Evolutionary conservation across 164 flowering plant genomes (phyloP), one percentile per base, ranked within the genome.

Genomic region (Dillenia turbinata): DNA sequence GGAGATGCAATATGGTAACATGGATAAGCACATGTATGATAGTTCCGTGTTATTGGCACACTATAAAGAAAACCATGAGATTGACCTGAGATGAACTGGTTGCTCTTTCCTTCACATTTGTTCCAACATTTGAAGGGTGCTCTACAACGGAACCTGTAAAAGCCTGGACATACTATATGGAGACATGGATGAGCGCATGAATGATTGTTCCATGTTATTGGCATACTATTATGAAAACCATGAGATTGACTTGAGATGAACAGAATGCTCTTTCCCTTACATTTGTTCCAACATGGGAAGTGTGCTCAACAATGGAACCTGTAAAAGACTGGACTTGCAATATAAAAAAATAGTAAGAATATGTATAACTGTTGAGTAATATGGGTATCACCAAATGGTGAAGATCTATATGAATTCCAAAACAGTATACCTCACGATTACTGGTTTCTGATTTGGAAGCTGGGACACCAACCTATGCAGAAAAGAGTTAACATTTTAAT

Each of bases 71-170:
- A 11, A 59, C 48, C 19, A 54, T 52, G 33, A 65, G 64, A 64
- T 56, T 16, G 61, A 83, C 85, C 87, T 82, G 75, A 54, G 85
- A 64, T 26, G 86, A 62, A 68, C 62, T 15, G 16, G 66, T 40
- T 9, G 64, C 59, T 63, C 70, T 72, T 46, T 60, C 61, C n/a
- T 57, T 51, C 10, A 68, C 60, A 43, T 67, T 68, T 10, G 63
- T 69, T 52, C 54, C 75, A 50, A 79, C 9, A 59, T 76, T 79
- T 44, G 67, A 68, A 26, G 83, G 11, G 55, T 61, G 98, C 75
- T 93, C 98, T 6, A 93, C 68, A 19, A 93, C 74, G 2, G 90
- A 81, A 14, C 94, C 92, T 15, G 87, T 79, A 71, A 88, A 83
- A 50, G 91, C 90, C 98, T 90, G 82, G 67, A 64, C 7, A 33